Evolutionary conservation across 2,329 filamentous ascomycete genomes (phyloP).

Genomic region (Scedosporium aurantiacum): DNA sequence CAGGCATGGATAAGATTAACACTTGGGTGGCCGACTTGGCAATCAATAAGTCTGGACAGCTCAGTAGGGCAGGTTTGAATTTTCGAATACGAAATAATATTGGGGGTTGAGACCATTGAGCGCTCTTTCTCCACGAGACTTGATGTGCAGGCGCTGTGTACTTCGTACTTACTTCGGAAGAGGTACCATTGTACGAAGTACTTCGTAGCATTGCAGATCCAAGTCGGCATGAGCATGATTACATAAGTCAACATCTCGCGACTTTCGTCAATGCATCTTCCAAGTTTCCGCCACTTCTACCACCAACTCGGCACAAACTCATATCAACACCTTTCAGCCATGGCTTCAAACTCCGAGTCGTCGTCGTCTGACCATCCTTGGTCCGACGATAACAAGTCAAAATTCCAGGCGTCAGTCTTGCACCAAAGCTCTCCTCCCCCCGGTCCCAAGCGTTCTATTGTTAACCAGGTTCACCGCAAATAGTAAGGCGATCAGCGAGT

Average conservation of each 20-base stretch:
- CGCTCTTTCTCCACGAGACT: too few species aligned
- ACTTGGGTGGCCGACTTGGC: too few species aligned
- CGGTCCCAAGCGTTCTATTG: not conserved
- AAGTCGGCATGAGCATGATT: not conserved
- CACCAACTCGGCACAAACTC: not conserved
- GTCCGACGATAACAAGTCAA: not conserved
- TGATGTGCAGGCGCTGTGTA: too few species aligned
- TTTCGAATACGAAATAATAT: too few species aligned
- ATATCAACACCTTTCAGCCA: not conserved
- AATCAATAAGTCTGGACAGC: too few species aligned
- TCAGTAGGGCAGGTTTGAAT: too few species aligned
- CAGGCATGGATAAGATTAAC: too few species aligned
- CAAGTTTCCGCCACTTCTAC: not conserved
- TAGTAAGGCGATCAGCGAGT: slow-evolving; percentile 83
- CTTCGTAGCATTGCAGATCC: too few species aligned
- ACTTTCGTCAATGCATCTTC: not conserved
- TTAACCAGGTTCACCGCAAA: not conserved
- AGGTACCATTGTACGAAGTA: too few species aligned
- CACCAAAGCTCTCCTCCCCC: not conserved
- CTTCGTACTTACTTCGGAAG: too few species aligned
- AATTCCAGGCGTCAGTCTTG: not conserved
- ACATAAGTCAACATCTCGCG: not conserved
- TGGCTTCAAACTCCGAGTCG: not conserved
- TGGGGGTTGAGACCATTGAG: too few species aligned
- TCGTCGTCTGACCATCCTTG: not conserved